A percentile compares a stretch with the other conserved stretches of the same genome.
phyloP scores from a whole-genome alignment of 208 protist species.

The Trypanosoma melophagium region DNA sequence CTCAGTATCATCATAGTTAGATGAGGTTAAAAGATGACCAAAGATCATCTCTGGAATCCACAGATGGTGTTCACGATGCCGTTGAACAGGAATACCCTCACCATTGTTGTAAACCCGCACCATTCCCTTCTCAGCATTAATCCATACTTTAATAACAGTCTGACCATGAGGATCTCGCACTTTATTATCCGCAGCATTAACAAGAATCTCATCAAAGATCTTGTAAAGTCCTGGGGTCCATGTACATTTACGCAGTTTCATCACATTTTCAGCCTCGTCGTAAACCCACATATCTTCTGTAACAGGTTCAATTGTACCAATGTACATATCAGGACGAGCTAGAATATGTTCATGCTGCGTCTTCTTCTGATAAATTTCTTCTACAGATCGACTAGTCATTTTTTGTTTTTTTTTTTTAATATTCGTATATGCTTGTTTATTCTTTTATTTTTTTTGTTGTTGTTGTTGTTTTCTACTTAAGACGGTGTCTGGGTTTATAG shows the following conservation, averaged over 20 bases:
- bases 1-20: constrained; percentile 99
- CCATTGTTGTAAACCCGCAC: constrained; percentile 99
- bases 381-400: constrained; percentile 63
- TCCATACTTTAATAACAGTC: constrained; percentile 94
- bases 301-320: constrained; percentile 93
- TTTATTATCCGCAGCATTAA: constrained; percentile 99
- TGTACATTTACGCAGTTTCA: constrained; percentile 93
- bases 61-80: constrained; percentile 96
- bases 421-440: background rate
- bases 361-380: constrained; percentile 97
- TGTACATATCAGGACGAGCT: constrained; percentile 99
- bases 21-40: constrained; percentile 98
- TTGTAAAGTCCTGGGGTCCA: constrained; percentile 99
- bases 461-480: background rate
- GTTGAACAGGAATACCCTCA: constrained; percentile 96
- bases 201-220: constrained; percentile 99
- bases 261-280: constrained; percentile 87
- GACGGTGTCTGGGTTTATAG: too few species aligned
- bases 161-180: constrained; percentile 93
- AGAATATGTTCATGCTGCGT: constrained; percentile 98
- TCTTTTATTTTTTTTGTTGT: constrained; percentile 13
- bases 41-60: constrained; percentile 99
- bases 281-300: constrained; percentile 96
- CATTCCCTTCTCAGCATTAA: constrained; percentile 89
- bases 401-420: constrained; percentile 1